Conservation (phyloP, 2,329 filamentous ascomycete species). For the Phyllosticta citribraziliensis region DNA sequence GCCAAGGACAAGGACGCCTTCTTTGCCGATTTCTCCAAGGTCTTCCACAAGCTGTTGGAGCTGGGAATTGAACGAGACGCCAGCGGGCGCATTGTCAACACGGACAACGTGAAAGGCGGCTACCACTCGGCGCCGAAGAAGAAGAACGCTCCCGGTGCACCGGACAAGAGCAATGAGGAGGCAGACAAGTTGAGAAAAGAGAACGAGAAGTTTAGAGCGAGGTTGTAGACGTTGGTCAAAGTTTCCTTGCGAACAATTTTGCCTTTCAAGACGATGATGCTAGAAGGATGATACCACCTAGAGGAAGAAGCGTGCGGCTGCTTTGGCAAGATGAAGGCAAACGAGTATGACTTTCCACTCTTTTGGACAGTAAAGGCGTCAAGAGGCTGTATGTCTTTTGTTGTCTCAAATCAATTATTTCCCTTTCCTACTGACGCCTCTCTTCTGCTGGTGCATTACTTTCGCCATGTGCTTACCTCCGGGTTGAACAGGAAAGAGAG, state of each 20-base stretch:
- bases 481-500: too few relatives aligned
- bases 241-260: neutral
- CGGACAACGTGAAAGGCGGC: constrained; percentile 48
- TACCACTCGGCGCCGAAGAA: constrained; percentile 50
- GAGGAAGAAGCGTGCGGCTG: neutral
- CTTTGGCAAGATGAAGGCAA: neutral
- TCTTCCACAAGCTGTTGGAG: constrained; percentile 52
- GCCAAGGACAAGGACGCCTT: constrained; percentile 52
- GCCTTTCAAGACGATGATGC: neutral
- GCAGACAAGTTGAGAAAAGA: constrained; percentile 32
- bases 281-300: constrained; percentile 8
- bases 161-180: constrained; percentile 28
- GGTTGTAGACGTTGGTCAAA: constrained; percentile 22
- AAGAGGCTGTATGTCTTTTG: neutral
- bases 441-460: too few relatives aligned
- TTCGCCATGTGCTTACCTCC: too few relatives aligned
- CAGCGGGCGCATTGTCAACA: constrained; percentile 43
- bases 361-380: neutral
- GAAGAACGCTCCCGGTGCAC: constrained; percentile 30
- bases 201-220: constrained; percentile 31
- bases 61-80: constrained; percentile 49
- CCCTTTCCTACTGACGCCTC: neutral
- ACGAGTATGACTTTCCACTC: neutral
- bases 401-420: neutral
- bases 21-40: constrained; percentile 50